These are phyloP conservation scores for Papiliotrema nemorosa DNA, from an alignment of 1,284 basidiomycete genomes.

Conservation along the genomic window DNA sequence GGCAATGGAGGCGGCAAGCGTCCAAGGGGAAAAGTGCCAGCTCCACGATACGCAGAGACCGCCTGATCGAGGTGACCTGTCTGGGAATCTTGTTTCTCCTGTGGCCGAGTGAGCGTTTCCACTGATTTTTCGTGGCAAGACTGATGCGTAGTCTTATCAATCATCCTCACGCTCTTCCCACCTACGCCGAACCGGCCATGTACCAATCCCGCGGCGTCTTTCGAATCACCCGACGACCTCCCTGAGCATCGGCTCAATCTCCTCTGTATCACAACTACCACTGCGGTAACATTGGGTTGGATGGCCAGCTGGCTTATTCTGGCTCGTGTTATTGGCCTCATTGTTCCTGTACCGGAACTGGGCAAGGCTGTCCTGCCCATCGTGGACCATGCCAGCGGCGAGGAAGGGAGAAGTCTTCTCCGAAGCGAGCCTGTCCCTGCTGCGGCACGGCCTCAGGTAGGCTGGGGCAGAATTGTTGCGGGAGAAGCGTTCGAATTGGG, in stretches of 20 bases:
- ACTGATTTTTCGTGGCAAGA: neutral
- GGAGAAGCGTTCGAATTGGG: slow-evolving; percentile 41
- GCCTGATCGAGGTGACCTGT: slow-evolving; percentile 26
- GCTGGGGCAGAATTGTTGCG: slow-evolving; percentile 33
- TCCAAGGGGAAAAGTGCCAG: neutral
- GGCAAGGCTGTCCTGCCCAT: neutral
- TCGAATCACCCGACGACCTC: slow-evolving; percentile 10
- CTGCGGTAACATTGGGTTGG: slow-evolving; percentile 28
- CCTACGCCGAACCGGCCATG: slow-evolving; percentile 31
- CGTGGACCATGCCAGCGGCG: neutral
- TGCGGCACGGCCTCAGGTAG: slow-evolving; percentile 17
- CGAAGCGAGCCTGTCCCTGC: neutral
- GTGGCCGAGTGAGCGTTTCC: slow-evolving; percentile 32
- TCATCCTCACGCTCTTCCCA: slow-evolving; percentile 35
- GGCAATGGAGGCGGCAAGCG: no score
- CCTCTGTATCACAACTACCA: slow-evolving; percentile 21
- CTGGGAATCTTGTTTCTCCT: slow-evolving; percentile 26
- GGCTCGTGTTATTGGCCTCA: slow-evolving; percentile 25
- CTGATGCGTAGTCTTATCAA: slow-evolving; percentile 25
- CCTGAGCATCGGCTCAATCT: slow-evolving; percentile 8
- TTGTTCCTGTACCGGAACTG: slow-evolving; percentile 33
- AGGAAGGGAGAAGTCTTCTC: slow-evolving; percentile 8
- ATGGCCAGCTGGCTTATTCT: slow-evolving; percentile 29
- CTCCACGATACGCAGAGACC: slow-evolving; percentile 9
- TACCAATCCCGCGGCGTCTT: slow-evolving; percentile 23